Percentiles rank a stretch among this genome's conserved stretches.
phyloP scores from a whole-genome alignment of 2,329 filamentous ascomycete species.

The Coccinonectria pachysandricola region DNA sequence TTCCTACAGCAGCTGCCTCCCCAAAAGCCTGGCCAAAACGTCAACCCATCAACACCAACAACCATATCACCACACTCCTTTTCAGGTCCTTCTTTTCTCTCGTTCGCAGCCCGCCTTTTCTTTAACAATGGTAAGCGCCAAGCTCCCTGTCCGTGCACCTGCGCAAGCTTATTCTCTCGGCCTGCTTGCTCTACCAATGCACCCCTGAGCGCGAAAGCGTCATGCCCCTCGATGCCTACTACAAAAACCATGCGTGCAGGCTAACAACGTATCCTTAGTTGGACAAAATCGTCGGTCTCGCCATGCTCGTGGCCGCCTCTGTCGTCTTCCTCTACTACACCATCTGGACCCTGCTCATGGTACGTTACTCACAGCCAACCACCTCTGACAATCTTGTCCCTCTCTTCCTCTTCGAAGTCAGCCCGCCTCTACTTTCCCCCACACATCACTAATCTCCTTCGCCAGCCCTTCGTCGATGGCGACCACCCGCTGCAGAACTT shows the following conservation, averaged over 20 bases:
- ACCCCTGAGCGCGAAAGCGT: conserved; percentile 1
- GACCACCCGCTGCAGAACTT: conserved; percentile 88
- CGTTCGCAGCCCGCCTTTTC: conserved; percentile 5
- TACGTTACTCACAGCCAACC: conserved; percentile 33
- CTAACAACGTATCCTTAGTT: conserved; percentile 57
- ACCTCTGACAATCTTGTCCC: too few species aligned
- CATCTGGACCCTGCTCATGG: conserved; percentile 95
- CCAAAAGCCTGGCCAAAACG: conserved; percentile 6
- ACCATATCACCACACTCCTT: conserved; percentile 14
- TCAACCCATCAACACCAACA: conserved; percentile 8
- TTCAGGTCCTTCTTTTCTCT: conserved; percentile 4
- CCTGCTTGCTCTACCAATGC: too few species aligned
- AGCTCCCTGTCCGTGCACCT: too few species aligned
- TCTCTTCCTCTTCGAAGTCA: too few species aligned
- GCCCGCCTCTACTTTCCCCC: too few species aligned
- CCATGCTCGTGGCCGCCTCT: conserved; percentile 57
- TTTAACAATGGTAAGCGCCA: conserved; percentile 17
- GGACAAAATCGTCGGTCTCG: conserved; percentile 67
- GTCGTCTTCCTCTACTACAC: conserved; percentile 78
- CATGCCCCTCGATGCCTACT: too few species aligned
- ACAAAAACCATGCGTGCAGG: too few species aligned
- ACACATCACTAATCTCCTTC: conserved; percentile 10
- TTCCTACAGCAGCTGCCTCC: too few species aligned
- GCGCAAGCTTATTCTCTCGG: too few species aligned
- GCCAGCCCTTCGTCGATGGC: conserved; percentile 89